Evolutionary conservation across 2,329 filamentous ascomycete genomes (phyloP).

Genomic region (Periglandula ipomoeae): DNA sequence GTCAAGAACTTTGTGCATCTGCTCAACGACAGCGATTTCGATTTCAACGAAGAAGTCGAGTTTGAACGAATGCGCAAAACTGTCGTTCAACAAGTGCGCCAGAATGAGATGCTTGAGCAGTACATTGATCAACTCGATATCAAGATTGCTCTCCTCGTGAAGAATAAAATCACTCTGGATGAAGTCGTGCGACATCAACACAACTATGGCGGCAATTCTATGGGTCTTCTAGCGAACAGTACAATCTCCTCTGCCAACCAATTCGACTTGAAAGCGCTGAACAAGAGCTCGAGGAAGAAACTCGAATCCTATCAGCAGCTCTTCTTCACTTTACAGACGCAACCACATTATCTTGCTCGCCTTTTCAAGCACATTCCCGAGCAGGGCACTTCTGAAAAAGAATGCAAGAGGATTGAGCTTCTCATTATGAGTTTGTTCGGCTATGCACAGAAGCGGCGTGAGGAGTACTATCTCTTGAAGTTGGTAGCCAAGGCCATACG

Average conservation of each 20-base stretch:
- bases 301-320: conserved; percentile 94
- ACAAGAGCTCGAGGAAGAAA: conserved; percentile 93
- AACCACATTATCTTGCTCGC: conserved; percentile 85
- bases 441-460: conserved; percentile 90
- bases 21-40: conserved; percentile 95
- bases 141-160: conserved; percentile 95
- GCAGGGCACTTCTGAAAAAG: conserved; percentile 78
- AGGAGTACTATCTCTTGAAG: conserved; percentile 94
- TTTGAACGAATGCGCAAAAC: conserved; percentile 92
- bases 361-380: conserved; percentile 80
- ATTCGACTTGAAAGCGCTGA: conserved; percentile 92
- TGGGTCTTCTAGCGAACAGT: conserved; percentile 77
- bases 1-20: conserved; percentile 98
- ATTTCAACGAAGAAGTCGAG: conserved; percentile 97
- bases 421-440: conserved; percentile 95
- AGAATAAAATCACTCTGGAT: conserved; percentile 98
- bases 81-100: conserved; percentile 91
- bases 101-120: conserved; percentile 94
- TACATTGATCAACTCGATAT: conserved; percentile 98
- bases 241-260: conserved; percentile 83
- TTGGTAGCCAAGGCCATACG: conserved; percentile 72
- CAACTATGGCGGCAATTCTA: conserved; percentile 86
- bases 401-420: conserved; percentile 84
- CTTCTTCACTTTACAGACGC: conserved; percentile 95
- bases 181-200: conserved; percentile 96